Conservation (phyloP, 768 basidiomycete species). For the Trametes sanguinea region DNA sequence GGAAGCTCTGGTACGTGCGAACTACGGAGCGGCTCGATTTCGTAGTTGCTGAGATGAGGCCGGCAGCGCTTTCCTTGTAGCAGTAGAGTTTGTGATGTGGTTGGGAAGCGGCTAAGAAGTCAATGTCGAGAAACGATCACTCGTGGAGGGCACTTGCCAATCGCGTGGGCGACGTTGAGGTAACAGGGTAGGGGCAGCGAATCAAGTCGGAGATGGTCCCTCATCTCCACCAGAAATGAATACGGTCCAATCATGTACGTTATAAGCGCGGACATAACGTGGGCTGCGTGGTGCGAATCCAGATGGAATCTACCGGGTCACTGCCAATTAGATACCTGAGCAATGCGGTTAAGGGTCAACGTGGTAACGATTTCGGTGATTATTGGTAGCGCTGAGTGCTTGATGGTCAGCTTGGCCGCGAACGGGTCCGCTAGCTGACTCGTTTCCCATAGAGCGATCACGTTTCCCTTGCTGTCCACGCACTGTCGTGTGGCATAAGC, state of each 20-base stretch:
- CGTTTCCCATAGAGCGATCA: slow-evolving; percentile 68
- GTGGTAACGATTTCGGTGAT: slow-evolving; percentile 81
- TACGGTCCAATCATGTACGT: slow-evolving; percentile 26
- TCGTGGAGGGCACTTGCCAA: slow-evolving; percentile 17
- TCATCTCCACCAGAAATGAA: slow-evolving; percentile 16
- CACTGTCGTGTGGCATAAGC: slow-evolving; percentile 46
- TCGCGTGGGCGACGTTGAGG: slow-evolving; percentile 8
- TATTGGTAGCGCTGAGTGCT: slow-evolving; percentile 55
- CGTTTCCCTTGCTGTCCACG: slow-evolving; percentile 55
- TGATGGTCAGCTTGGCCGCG: slow-evolving; percentile 62
- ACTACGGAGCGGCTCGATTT: neutral
- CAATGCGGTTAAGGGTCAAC: slow-evolving; percentile 72
- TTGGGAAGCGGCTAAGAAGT: slow-evolving; percentile 9
- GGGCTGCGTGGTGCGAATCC: slow-evolving; percentile 5
- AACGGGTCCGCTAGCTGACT: slow-evolving; percentile 57
- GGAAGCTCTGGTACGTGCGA: slow-evolving; percentile 13
- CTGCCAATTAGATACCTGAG: slow-evolving; percentile 58
- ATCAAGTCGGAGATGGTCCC: slow-evolving; percentile 2
- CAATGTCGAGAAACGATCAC: slow-evolving; percentile 11
- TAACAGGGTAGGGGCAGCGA: slow-evolving; percentile 8
- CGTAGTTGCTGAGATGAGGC: slow-evolving; percentile 23
- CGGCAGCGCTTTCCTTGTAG: slow-evolving; percentile 16
- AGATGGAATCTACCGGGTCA: slow-evolving; percentile 20
- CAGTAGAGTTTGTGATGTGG: slow-evolving; percentile 21
- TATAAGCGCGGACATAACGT: slow-evolving; percentile 20